Evolutionary conservation across 2,329 filamentous ascomycete species (phyloP).

Genomic region (Colletotrichum truncatum): DNA sequence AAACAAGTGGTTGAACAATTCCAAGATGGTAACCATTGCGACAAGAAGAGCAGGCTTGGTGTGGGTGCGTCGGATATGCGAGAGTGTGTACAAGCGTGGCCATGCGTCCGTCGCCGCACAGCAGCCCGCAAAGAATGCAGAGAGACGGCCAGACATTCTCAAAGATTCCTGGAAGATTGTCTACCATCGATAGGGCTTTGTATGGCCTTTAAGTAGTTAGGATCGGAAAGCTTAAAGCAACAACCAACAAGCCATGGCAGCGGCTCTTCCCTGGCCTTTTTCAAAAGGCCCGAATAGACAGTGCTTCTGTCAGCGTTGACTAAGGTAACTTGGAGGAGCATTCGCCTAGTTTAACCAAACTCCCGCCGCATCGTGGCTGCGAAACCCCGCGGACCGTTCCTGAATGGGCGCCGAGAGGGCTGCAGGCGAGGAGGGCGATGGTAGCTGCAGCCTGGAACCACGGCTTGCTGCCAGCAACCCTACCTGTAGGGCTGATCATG

Average conservation of each 20-base stretch:
- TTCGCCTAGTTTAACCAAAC: too few relatives aligned
- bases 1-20: neutral
- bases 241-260: neutral
- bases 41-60: neutral
- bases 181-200: too few relatives aligned
- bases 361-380: neutral
- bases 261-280: neutral
- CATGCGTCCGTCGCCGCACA: neutral
- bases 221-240: slow-evolving; percentile 5
- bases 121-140: neutral
- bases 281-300: neutral
- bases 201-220: neutral
- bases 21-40: neutral
- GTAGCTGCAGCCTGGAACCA: neutral
- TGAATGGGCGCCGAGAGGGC: neutral
- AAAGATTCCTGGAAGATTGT: too few relatives aligned
- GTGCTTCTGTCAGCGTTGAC: slow-evolving; percentile 9
- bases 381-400: neutral
- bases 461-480: too few relatives aligned
- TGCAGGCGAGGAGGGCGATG: neutral
- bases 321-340: neutral
- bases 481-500: neutral
- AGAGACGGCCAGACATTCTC: neutral
- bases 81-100: neutral
- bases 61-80: neutral